Evolutionary conservation across 169 alveolate species (phyloP).

Genomic region (Plasmodium inui): DNA sequence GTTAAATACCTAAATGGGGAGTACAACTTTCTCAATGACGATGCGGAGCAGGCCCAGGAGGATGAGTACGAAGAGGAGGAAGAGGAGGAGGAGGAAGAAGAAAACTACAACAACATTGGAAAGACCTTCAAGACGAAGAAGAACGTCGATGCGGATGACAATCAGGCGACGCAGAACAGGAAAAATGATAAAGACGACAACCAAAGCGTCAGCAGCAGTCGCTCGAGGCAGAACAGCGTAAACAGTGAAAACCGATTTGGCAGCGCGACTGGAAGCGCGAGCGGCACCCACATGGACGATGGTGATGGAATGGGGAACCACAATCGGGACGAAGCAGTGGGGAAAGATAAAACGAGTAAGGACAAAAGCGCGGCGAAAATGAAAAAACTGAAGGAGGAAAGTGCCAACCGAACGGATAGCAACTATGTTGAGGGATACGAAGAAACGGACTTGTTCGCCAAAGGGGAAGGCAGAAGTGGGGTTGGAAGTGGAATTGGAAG

Average conservation of each 20-base stretch:
- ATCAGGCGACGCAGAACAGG: background rate
- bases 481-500: too few relatives aligned
- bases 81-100: constrained; percentile 30
- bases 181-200: constrained; percentile 39
- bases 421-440: background rate
- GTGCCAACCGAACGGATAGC: background rate
- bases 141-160: background rate
- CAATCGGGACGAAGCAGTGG: background rate
- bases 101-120: background rate
- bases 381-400: background rate
- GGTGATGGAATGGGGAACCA: background rate
- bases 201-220: background rate
- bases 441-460: background rate
- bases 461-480: background rate
- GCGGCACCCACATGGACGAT: background rate
- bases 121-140: constrained; percentile 19
- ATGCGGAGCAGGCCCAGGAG: constrained; percentile 36
- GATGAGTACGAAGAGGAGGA: constrained; percentile 68
- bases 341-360: background rate
- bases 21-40: constrained; percentile 75
- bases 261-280: background rate
- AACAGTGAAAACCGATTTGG: constrained; percentile 56
- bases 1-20: constrained; percentile 85
- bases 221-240: background rate
- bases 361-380: background rate